phyloP scores from a whole-genome alignment of 2,329 filamentous ascomycete species.

The Aspergillus thermomutatus region DNA sequence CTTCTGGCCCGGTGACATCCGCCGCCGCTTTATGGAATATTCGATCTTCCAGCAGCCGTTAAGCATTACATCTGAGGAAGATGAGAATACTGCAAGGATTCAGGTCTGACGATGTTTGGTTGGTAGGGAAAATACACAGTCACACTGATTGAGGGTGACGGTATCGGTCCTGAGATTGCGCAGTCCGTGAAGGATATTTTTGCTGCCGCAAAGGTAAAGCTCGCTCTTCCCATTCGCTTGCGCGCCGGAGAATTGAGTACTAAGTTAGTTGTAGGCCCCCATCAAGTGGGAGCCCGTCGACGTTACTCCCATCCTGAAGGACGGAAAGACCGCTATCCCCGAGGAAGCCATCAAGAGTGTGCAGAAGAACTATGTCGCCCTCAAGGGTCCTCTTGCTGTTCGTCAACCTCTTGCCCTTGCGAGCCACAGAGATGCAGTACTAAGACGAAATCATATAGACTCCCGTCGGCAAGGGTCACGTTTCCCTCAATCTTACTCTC shows the following conservation, averaged over 20 bases:
- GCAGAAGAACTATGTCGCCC: conserved; percentile 90
- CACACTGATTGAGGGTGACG: conserved; percentile 96
- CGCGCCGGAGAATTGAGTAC: conserved; percentile 12
- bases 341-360: conserved; percentile 91
- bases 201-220: conserved; percentile 76
- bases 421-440: conserved; percentile 10
- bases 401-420: conserved; percentile 30
- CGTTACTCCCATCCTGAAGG: conserved; percentile 87
- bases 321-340: conserved; percentile 94
- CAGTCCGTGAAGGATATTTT: conserved; percentile 99
- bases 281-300: conserved; percentile 97
- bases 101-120: conserved; percentile 11
- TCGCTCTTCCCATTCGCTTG: conserved; percentile 1
- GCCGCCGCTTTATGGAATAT: conserved; percentile 5
- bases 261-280: conserved; percentile 61
- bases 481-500: conserved; percentile 97
- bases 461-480: conserved; percentile 96
- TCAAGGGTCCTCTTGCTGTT: conserved; percentile 96
- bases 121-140: conserved; percentile 88
- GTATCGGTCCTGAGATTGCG: conserved; percentile 96
- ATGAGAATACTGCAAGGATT: conserved; percentile 8
- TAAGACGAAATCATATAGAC: conserved; percentile 56
- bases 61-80: not conserved
- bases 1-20: conserved; percentile 25
- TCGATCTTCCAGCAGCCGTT: not conserved